phyloP scores from a whole-genome alignment of 1,284 basidiomycete species.

The Boletus austroedulis region DNA sequence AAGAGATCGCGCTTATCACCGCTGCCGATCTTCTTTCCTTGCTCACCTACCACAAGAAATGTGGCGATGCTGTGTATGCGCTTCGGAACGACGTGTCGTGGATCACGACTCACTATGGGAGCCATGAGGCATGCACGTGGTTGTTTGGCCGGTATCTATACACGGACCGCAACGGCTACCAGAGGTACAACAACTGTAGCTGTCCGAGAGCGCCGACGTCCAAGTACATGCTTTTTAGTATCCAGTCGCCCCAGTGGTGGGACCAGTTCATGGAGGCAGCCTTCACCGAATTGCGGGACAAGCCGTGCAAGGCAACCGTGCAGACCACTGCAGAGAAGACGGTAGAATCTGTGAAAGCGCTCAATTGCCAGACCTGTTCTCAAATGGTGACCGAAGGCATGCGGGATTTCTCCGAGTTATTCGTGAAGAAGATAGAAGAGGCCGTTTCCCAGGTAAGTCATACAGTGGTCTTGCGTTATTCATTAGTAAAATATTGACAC shows the following conservation, averaged over 20 bases:
- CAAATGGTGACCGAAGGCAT: neutral
- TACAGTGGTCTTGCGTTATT: neutral
- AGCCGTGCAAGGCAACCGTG: conserved; percentile 9
- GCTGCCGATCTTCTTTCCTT: neutral
- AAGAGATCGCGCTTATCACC: neutral
- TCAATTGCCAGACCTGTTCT: neutral
- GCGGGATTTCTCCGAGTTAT: conserved; percentile 1
- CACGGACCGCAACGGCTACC: too few relatives aligned
- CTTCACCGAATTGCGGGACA: neutral
- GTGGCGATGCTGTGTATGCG: neutral
- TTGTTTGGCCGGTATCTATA: neutral
- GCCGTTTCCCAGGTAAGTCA: neutral
- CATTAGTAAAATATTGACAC: neutral
- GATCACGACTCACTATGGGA: neutral
- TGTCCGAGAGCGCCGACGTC: too few relatives aligned
- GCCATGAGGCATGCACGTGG: neutral
- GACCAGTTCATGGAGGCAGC: neutral
- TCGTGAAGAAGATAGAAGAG: neutral
- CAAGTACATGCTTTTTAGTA: too few relatives aligned
- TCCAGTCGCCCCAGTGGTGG: conserved; percentile 15
- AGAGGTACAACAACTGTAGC: neutral
- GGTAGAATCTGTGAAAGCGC: neutral
- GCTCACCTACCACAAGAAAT: conserved; percentile 1
- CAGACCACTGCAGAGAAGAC: neutral
- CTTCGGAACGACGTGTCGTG: neutral